A percentile compares a stretch with the other conserved stretches of the same genome.
These are phyloP conservation scores for Arachis hypogaea DNA, from an alignment of 306 rosid species.

Conservation along the genomic window DNA sequence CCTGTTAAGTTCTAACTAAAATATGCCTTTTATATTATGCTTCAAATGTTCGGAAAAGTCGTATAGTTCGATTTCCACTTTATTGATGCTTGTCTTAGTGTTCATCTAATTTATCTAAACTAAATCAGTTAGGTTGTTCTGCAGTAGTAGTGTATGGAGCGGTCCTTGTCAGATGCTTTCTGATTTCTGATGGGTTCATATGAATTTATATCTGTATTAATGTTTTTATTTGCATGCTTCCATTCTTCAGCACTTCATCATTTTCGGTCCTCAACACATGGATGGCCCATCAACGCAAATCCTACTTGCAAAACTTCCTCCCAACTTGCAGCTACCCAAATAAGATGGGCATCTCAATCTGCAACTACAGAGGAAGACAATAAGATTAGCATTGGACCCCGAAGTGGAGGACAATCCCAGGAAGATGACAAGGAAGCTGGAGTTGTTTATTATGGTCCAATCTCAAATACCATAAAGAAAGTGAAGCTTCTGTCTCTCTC, in stretches of 20 bases:
- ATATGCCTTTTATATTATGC: neutral
- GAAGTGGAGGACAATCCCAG: constrained; percentile 44
- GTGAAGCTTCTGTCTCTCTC: constrained; percentile 93
- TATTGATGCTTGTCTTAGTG: neutral
- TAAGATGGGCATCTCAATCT: constrained; percentile 76
- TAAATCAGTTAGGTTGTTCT: constrained; percentile 10
- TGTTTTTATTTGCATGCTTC: constrained; percentile 4
- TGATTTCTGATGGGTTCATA: neutral
- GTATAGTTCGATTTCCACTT: constrained; percentile 6
- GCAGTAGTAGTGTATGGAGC: neutral
- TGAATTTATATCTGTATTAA: constrained; percentile 2
- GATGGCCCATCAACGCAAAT: constrained; percentile 32
- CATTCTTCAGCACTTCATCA: constrained; percentile 59
- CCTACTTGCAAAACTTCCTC: constrained; percentile 35
- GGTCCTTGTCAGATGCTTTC: constrained; percentile 10
- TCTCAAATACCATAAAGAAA: constrained; percentile 81
- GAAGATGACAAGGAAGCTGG: constrained; percentile 64
- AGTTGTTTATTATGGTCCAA: constrained; percentile 76
- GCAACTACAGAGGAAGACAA: constrained; percentile 58
- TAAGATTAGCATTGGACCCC: constrained; percentile 91
- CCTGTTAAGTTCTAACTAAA: neutral
- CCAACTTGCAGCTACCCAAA: constrained; percentile 48
- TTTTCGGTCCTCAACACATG: constrained; percentile 47
- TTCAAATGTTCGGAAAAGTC: constrained; percentile 4
- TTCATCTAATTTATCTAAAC: constrained; percentile 8